A percentile compares a stretch with the other conserved stretches of the same genome.
phyloP scores from a whole-genome alignment of 495 filamentous ascomycete species.

The Penicillium ochrochloron region DNA sequence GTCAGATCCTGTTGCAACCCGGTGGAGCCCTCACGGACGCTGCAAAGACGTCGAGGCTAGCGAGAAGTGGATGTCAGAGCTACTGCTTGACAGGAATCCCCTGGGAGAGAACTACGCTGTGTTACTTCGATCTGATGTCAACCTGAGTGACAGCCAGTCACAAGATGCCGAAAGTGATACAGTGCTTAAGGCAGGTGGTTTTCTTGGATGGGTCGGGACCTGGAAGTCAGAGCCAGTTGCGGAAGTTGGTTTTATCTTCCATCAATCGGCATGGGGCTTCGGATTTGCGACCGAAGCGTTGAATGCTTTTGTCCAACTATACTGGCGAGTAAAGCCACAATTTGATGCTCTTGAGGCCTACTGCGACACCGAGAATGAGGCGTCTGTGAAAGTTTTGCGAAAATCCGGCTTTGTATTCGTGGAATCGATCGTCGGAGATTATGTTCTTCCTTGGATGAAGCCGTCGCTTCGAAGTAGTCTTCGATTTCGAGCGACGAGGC shows the following conservation, averaged over 20 bases:
- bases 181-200: conserved; percentile 8
- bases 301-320: conserved; percentile 29
- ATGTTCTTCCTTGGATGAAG: conserved; percentile 28
- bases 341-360: conserved; percentile 25
- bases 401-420: conserved; percentile 30
- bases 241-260: conserved; percentile 38
- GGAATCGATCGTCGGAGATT: conserved; percentile 24
- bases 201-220: conserved; percentile 22
- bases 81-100: conserved; percentile 23
- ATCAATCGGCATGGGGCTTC: conserved; percentile 33
- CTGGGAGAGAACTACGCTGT: conserved; percentile 29
- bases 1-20: conserved; percentile 28
- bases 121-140: conserved; percentile 14
- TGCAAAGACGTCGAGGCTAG: conserved; percentile 26
- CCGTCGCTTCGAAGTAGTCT: conserved; percentile 19
- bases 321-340: conserved; percentile 31
- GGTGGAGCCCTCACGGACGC: conserved; percentile 27
- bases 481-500: conserved; percentile 8
- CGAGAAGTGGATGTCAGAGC: conserved; percentile 23
- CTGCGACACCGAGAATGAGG: conserved; percentile 27
- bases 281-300: conserved; percentile 41
- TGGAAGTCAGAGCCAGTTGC: conserved; percentile 23
- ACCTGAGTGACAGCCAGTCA: neutral
- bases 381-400: conserved; percentile 24
- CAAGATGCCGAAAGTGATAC: neutral